Conservation (phyloP, 345 rosid species). For the Hevea brasiliensis region DNA sequence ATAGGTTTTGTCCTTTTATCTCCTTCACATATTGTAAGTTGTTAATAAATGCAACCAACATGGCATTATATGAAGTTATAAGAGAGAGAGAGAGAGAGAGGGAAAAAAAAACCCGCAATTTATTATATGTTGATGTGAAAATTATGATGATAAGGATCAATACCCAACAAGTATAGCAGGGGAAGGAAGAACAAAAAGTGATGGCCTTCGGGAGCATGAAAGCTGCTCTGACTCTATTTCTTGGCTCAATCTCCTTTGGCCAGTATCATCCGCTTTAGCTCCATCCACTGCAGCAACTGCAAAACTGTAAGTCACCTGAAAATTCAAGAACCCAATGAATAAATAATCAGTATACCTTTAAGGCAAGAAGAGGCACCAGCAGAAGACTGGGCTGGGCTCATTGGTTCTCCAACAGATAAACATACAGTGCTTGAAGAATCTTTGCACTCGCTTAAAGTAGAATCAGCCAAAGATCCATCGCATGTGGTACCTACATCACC, state of each 20-base stretch:
- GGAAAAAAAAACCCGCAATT: no score
- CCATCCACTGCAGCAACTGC: conserved; percentile 50
- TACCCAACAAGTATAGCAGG: conserved; percentile 98
- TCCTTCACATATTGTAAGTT: background rate
- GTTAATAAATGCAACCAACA: background rate
- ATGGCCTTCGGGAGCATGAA: conserved; percentile 50
- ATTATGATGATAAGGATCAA: conserved; percentile 8
- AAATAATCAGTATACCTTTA: conserved; percentile 40
- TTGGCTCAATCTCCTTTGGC: conserved; percentile 65
- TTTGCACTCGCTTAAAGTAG: conserved; percentile 68
- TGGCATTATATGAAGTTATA: no score
- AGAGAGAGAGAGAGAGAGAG: no score
- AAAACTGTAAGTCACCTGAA: conserved; percentile 16
- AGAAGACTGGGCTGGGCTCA: conserved; percentile 59
- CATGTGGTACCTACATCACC: conserved; percentile 51
- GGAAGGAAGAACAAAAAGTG: conserved; percentile 81
- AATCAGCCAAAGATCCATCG: conserved; percentile 81
- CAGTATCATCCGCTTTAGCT: conserved; percentile 62
- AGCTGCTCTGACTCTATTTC: conserved; percentile 73
- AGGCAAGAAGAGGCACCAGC: conserved; percentile 55
- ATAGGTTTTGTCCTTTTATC: background rate
- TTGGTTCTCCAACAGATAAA: conserved; percentile 52
- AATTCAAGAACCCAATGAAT: conserved; percentile 7
- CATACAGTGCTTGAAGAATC: conserved; percentile 51
- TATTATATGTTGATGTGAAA: conserved; percentile 3